A percentile compares a stretch with the other conserved stretches of the same genome.
Evolutionary conservation across 1,139 yeast genomes (phyloP).

Genomic region (Suhomyces wounanorum): DNA sequence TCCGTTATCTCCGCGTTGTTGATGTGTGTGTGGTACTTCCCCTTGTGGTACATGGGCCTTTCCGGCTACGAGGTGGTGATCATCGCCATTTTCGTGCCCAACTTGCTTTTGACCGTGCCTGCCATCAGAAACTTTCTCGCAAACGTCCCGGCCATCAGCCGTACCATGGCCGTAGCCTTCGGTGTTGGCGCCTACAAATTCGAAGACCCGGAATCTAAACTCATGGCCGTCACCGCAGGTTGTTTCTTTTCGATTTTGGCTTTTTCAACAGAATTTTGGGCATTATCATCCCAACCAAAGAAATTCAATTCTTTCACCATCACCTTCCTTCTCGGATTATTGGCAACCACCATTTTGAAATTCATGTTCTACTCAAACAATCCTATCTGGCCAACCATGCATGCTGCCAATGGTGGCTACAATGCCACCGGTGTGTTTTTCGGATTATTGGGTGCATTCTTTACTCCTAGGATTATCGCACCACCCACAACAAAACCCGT

Average conservation of each 20-base stretch:
- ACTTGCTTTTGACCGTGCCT: slow-evolving; percentile 58
- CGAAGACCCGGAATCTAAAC: slow-evolving; percentile 66
- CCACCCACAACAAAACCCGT: slow-evolving; percentile 16
- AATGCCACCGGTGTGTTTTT: slow-evolving; percentile 69
- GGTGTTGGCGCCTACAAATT: slow-evolving; percentile 79
- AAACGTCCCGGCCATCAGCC: slow-evolving; percentile 46
- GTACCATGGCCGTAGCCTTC: slow-evolving; percentile 58
- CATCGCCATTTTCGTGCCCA: slow-evolving; percentile 53
- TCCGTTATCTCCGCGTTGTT: slow-evolving; percentile 77
- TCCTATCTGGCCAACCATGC: slow-evolving; percentile 96
- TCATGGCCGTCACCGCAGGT: slow-evolving; percentile 68
- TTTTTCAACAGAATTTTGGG: slow-evolving; percentile 59
- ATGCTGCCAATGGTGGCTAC: slow-evolving; percentile 81
- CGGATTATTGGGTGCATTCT: slow-evolving; percentile 64
- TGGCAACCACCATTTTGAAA: slow-evolving; percentile 72
- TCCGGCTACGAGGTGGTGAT: slow-evolving; percentile 88
- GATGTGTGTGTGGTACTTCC: slow-evolving; percentile 93
- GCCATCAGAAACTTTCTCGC: slow-evolving; percentile 46
- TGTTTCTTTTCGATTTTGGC: slow-evolving; percentile 63
- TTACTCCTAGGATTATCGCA: slow-evolving; percentile 35
- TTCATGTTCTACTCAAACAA: slow-evolving; percentile 80
- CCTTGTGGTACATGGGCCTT: slow-evolving; percentile 96
- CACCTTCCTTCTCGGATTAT: slow-evolving; percentile 71
- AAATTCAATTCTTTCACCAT: slow-evolving; percentile 55
- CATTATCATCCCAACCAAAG: slow-evolving; percentile 42